Evolutionary conservation across 441 rosid genomes (phyloP).

Genomic region (Cnidoscolus chayamansa): DNA sequence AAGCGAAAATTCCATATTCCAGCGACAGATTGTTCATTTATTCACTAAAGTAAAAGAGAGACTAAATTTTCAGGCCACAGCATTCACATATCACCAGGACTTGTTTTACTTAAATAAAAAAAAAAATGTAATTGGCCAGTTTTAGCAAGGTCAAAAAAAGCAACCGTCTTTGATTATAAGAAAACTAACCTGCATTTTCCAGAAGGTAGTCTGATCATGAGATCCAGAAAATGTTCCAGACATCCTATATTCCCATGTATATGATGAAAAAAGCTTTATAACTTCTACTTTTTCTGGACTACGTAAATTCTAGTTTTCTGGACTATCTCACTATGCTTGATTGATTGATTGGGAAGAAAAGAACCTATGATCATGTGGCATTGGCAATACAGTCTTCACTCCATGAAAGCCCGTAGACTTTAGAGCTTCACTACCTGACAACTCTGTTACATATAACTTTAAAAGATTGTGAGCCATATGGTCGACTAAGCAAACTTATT

Average conservation of each 20-base stretch:
- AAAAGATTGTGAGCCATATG: slow-evolving; percentile 87
- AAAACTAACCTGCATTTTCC: slow-evolving; percentile 39
- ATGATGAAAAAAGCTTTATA: slow-evolving; percentile 16
- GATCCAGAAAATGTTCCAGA: slow-evolving; percentile 22
- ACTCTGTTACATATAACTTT: slow-evolving; percentile 76
- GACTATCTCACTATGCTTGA: slow-evolving; percentile 17
- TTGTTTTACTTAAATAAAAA: too few species aligned
- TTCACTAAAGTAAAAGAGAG: not conserved
- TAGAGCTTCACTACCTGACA: slow-evolving; percentile 70
- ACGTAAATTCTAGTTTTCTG: too few species aligned
- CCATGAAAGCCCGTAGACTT: slow-evolving; percentile 43
- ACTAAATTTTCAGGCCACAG: not conserved
- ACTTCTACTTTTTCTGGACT: slow-evolving; percentile 18
- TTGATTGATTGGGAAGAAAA: slow-evolving; percentile 15
- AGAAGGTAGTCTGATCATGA: slow-evolving; percentile 20
- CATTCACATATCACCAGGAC: not conserved
- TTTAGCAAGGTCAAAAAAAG: not conserved
- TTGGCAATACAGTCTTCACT: slow-evolving; percentile 42
- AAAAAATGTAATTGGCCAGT: not conserved
- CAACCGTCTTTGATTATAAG: slow-evolving; percentile 11
- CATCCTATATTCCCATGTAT: slow-evolving; percentile 11
- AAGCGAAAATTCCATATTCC: not conserved
- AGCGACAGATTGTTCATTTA: not conserved
- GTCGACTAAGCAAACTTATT: slow-evolving; percentile 81
- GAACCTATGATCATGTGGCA: slow-evolving; percentile 34